A percentile compares a stretch with the other conserved stretches of the same genome.
phyloP scores from a whole-genome alignment of 768 basidiomycete species.

The Russula dissimulans region DNA sequence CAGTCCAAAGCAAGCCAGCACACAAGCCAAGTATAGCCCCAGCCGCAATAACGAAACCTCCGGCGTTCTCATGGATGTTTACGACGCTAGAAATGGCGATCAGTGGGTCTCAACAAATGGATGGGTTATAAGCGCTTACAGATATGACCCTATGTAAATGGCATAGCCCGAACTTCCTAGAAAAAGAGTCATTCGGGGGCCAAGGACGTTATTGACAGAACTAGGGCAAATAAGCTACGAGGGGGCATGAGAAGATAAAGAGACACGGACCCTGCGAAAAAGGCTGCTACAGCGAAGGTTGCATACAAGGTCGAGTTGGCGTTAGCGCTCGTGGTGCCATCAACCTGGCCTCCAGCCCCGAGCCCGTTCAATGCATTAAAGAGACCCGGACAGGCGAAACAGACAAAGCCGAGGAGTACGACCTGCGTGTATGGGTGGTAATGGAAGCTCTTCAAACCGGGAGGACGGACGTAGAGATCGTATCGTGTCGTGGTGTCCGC shows the following conservation, averaged over 20 bases:
- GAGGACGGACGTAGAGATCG: slow-evolving; percentile 37
- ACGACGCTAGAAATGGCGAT: slow-evolving; percentile 36
- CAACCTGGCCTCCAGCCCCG: slow-evolving; percentile 70
- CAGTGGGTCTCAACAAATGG: background rate
- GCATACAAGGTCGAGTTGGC: slow-evolving; percentile 61
- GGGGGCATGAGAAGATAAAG: background rate
- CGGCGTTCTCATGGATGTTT: slow-evolving; percentile 57
- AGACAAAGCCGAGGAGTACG: slow-evolving; percentile 58
- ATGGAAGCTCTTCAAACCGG: slow-evolving; percentile 47
- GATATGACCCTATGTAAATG: slow-evolving; percentile 62
- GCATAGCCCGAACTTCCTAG: slow-evolving; percentile 71
- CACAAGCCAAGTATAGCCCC: slow-evolving; percentile 69
- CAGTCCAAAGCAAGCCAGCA: slow-evolving; percentile 69
- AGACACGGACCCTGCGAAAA: slow-evolving; percentile 58
- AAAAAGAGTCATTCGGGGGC: slow-evolving; percentile 63
- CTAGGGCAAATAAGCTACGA: slow-evolving; percentile 28
- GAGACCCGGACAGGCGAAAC: slow-evolving; percentile 51
- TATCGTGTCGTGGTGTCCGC: background rate
- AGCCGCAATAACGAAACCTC: slow-evolving; percentile 57
- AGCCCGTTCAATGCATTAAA: slow-evolving; percentile 77
- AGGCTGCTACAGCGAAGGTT: slow-evolving; percentile 50
- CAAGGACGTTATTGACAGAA: slow-evolving; percentile 72
- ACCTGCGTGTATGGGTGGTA: slow-evolving; percentile 52
- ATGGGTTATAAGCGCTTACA: slow-evolving; percentile 37
- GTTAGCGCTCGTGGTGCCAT: slow-evolving; percentile 57